These are phyloP conservation scores for Ophiocordyceps robertsii DNA, from an alignment of 2,329 filamentous ascomycete species.

Conservation along the genomic window DNA sequence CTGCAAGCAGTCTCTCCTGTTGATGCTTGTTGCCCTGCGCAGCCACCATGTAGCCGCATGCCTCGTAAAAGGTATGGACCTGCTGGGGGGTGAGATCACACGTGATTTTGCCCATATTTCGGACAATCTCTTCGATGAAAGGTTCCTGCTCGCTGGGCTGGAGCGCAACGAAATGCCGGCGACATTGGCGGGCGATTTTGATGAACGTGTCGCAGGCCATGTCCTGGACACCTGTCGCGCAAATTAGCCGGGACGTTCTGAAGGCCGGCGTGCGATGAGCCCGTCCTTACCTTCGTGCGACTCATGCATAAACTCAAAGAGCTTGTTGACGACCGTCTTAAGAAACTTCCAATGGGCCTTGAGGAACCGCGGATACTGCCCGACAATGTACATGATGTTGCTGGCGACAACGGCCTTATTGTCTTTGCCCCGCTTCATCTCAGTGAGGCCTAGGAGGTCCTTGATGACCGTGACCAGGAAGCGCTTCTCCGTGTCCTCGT, in stretches of 20 bases:
- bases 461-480: slow-evolving; percentile 99
- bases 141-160: slow-evolving; percentile 90
- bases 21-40: slow-evolving; percentile 91
- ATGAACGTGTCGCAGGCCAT: slow-evolving; percentile 99
- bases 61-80: slow-evolving; percentile 97
- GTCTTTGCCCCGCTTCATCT: slow-evolving; percentile 99
- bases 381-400: slow-evolving; percentile 99
- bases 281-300: slow-evolving; percentile 70
- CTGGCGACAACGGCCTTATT: slow-evolving; percentile 98
- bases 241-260: not conserved
- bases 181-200: slow-evolving; percentile 97
- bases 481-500: slow-evolving; percentile 96
- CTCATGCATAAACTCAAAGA: slow-evolving; percentile 99
- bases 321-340: slow-evolving; percentile 98
- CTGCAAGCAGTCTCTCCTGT: slow-evolving; percentile 80
- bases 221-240: slow-evolving; percentile 71
- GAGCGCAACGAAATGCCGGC: slow-evolving; percentile 89
- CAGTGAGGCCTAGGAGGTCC: slow-evolving; percentile 86
- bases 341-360: slow-evolving; percentile 99
- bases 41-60: slow-evolving; percentile 97
- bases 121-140: slow-evolving; percentile 97
- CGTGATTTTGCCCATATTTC: slow-evolving; percentile 91
- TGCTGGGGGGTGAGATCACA: slow-evolving; percentile 91
- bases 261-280: slow-evolving; percentile 1
- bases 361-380: slow-evolving; percentile 93